Percentiles rank a stretch among this genome's conserved stretches.
Evolutionary conservation across 2,329 filamentous ascomycete genomes (phyloP).

Genomic region (Xylariaceae sp.): DNA sequence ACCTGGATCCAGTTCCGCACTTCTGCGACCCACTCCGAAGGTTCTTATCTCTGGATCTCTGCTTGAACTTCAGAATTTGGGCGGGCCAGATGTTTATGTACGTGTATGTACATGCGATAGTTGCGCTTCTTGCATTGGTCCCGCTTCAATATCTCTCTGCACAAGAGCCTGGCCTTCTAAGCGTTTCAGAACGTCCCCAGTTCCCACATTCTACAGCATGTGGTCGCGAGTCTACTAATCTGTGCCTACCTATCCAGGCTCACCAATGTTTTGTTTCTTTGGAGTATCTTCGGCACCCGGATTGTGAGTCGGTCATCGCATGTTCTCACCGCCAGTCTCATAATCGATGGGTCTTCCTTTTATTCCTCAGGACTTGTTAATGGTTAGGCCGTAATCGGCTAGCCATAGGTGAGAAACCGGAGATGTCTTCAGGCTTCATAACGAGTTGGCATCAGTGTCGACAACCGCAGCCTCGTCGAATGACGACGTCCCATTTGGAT

Average conservation of each 20-base stretch:
- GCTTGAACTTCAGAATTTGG: conserved; percentile 21
- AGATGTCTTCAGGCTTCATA: background rate
- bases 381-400: background rate
- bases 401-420: background rate
- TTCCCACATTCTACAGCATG: conserved; percentile 1
- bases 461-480: conserved; percentile 29
- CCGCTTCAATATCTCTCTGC: conserved; percentile 20
- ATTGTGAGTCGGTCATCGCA: conserved; percentile 16
- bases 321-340: conserved; percentile 26
- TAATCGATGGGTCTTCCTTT: conserved; percentile 5
- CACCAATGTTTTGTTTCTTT: conserved; percentile 16
- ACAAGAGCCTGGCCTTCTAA: conserved; percentile 11
- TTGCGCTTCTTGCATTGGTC: conserved; percentile 24
- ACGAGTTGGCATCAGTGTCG: conserved; percentile 7
- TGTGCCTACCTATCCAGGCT: conserved; percentile 21
- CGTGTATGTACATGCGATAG: conserved; percentile 16
- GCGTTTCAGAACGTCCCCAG: conserved; percentile 18
- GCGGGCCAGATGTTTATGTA: conserved; percentile 13
- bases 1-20: conserved; percentile 5
- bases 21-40: conserved; percentile 12
- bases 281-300: conserved; percentile 20
- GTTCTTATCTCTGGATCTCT: conserved; percentile 8
- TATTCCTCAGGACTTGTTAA: background rate
- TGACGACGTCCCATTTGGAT: conserved; percentile 27
- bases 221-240: background rate